These are phyloP conservation scores for Pulveroboletus sp. DNA, from an alignment of 768 basidiomycete genomes.

Conservation along the genomic window DNA sequence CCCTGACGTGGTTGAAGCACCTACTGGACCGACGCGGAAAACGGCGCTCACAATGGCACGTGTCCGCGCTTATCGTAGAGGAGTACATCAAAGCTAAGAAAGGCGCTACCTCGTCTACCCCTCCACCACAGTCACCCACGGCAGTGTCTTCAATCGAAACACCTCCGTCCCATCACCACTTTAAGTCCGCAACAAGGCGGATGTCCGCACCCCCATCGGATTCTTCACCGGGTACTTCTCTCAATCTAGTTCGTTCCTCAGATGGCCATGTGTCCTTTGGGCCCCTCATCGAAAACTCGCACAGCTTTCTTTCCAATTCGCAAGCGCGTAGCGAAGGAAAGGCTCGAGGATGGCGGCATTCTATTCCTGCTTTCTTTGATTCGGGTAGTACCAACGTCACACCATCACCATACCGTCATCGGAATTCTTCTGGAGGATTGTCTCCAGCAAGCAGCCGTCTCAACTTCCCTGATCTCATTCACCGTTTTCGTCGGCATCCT, in stretches of 20 bases:
- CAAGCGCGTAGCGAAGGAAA: constrained; percentile 42
- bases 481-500: constrained; percentile 33
- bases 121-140: constrained; percentile 11
- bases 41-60: constrained; percentile 53
- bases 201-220: constrained; percentile 36
- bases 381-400: constrained; percentile 35
- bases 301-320: constrained; percentile 47
- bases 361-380: constrained; percentile 28
- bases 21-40: constrained; percentile 45
- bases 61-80: constrained; percentile 69
- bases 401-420: constrained; percentile 31
- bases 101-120: constrained; percentile 11
- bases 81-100: constrained; percentile 53
- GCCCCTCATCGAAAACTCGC: constrained; percentile 46
- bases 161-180: constrained; percentile 6
- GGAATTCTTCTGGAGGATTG: constrained; percentile 27
- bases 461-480: constrained; percentile 37
- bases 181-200: constrained; percentile 15
- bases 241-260: constrained; percentile 36
- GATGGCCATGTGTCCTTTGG: constrained; percentile 60
- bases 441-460: constrained; percentile 46
- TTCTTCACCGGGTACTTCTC: constrained; percentile 39
- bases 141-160: constrained; percentile 16
- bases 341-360: constrained; percentile 25
- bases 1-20: constrained; percentile 73